A percentile compares a stretch with the other conserved stretches of the same genome.
phyloP scores from a whole-genome alignment of 2,329 filamentous ascomycete species.

The Penicillium sclerotigenum region DNA sequence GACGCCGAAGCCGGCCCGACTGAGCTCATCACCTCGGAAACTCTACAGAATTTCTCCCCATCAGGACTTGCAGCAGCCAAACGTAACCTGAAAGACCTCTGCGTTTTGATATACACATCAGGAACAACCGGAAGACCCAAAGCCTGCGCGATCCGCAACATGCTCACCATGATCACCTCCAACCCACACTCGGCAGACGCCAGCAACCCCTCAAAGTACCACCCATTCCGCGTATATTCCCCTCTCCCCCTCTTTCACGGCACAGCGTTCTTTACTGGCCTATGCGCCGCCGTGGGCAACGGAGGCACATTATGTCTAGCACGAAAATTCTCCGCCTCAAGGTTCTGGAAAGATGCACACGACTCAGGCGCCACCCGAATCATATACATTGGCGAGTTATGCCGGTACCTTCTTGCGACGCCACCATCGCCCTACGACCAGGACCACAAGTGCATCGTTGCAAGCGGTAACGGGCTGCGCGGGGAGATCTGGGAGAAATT shows the following conservation, averaged over 20 bases:
- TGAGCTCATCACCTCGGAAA: constrained; percentile 26
- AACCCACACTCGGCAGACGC: constrained; percentile 38
- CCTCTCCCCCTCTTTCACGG: constrained; percentile 51
- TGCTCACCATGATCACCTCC: constrained; percentile 38
- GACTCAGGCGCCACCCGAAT: constrained; percentile 45
- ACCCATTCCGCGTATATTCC: constrained; percentile 47
- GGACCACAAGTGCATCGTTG: constrained; percentile 45
- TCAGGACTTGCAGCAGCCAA: constrained; percentile 30
- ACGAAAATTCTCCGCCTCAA: constrained; percentile 47
- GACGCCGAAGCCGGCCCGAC: constrained; percentile 18
- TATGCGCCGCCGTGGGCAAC: constrained; percentile 43
- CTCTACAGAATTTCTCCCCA: constrained; percentile 28
- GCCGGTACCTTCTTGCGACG: constrained; percentile 48
- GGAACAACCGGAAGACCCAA: constrained; percentile 51
- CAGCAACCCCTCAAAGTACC: constrained; percentile 42
- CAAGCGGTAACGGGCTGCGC: constrained; percentile 49
- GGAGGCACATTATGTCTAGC: constrained; percentile 44
- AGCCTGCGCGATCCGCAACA: constrained; percentile 44
- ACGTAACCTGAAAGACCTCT: constrained; percentile 35
- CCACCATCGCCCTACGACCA: constrained; percentile 46
- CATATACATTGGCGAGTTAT: constrained; percentile 50
- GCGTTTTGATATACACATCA: constrained; percentile 48
- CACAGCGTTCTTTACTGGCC: constrained; percentile 47
- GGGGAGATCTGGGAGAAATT: constrained; percentile 51
- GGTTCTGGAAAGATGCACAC: constrained; percentile 47